These are phyloP conservation scores for Penicillium dipodomyicola DNA, from an alignment of 495 filamentous ascomycete genomes.

Conservation along the genomic window DNA sequence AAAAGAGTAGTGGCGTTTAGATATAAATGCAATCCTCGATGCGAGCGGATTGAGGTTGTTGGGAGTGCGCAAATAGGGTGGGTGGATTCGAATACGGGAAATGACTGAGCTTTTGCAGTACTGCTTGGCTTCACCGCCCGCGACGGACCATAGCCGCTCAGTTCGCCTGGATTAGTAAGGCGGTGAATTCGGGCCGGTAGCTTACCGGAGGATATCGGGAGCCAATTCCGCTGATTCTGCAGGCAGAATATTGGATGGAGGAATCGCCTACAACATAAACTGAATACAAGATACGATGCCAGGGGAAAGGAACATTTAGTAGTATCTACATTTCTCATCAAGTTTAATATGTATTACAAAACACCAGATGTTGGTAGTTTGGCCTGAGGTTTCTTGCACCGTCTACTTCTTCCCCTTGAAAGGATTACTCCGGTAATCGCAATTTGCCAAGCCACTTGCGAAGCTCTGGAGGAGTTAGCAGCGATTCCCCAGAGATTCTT, in stretches of 20 bases:
- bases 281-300: background rate
- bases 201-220: background rate
- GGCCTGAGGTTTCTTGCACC: background rate
- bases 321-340: background rate
- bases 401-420: background rate
- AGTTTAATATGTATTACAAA: background rate
- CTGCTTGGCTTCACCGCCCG: slow-evolving; percentile 24
- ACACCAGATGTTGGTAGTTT: background rate
- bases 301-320: background rate
- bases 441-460: background rate
- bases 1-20: slow-evolving; percentile 18
- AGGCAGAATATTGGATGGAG: background rate
- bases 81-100: slow-evolving; percentile 30
- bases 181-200: background rate
- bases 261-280: background rate
- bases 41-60: slow-evolving; percentile 26
- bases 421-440: background rate
- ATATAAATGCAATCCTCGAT: slow-evolving; percentile 30
- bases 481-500: slow-evolving; percentile 3
- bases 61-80: slow-evolving; percentile 24
- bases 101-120: slow-evolving; percentile 34
- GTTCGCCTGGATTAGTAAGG: background rate
- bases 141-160: background rate
- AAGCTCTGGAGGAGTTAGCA: background rate
- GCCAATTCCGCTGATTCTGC: background rate